phyloP scores from a whole-genome alignment of 371 early-diverging fungal species.

The Chytridiales sp. region DNA sequence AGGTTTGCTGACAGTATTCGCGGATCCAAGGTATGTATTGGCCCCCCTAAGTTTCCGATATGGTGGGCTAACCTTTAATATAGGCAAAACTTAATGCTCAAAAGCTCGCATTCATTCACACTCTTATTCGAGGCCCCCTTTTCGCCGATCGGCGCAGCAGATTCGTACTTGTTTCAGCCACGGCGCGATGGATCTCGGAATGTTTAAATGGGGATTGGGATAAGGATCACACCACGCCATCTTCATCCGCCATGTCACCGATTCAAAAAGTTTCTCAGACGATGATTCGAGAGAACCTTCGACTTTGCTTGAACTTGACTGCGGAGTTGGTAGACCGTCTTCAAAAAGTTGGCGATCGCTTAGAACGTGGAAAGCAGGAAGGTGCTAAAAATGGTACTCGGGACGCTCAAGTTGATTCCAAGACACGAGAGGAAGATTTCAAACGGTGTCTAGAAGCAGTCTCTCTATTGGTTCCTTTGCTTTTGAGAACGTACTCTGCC shows the following conservation, averaged over 20 bases:
- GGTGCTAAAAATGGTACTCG: conserved; percentile 29
- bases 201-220: conserved; percentile 56
- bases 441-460: conserved; percentile 14
- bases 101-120: conserved; percentile 58
- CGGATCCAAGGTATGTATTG: conserved; percentile 16
- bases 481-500: conserved; percentile 10
- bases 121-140: conserved; percentile 59
- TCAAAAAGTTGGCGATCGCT: conserved; percentile 44
- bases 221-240: conserved; percentile 11
- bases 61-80: too few relatives aligned
- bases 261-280: conserved; percentile 7
- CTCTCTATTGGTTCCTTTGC: conserved; percentile 6
- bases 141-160: conserved; percentile 56
- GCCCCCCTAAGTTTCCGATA: background rate
- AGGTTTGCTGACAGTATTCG: conserved; percentile 54
- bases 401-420: background rate
- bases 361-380: conserved; percentile 44
- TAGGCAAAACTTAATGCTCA: conserved; percentile 56
- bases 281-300: conserved; percentile 48
- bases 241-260: conserved; percentile 16
- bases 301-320: conserved; percentile 55
- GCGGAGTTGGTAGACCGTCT: conserved; percentile 57
- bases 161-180: conserved; percentile 48
- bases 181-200: conserved; percentile 59
- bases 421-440: conserved; percentile 10